Base-by-base conservation (phyloP, 164 flowering plant genomes). In the Annona cherimola region DNA sequence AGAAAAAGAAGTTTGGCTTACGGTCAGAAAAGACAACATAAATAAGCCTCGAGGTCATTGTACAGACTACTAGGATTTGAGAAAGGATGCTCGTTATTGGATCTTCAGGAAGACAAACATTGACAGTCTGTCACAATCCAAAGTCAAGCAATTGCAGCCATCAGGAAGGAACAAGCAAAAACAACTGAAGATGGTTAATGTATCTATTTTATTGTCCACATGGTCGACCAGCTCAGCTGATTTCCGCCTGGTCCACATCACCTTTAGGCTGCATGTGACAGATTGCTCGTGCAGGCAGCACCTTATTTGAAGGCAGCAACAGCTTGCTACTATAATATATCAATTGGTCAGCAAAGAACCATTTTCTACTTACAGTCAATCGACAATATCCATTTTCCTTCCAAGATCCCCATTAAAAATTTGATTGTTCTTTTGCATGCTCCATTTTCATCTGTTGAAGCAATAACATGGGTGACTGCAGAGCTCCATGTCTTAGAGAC, bases 371-470 rank as follows among this genome's bases (percentile, higher is more conserved):
- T 57, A 96, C 99, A 96, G n/a, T 90, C 86, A 50, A 87, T 79
- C 70, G 74, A 90, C 70, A 93, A 65, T 74, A 96, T 89, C 99
- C 99, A 96, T 79, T 85, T 93, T 54, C 99, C 99, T 80, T 88
- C 93, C 77, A 93, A 78, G 78, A 96, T 89, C 16, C 91, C 99
- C 95, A 86, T 86, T 81, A 96, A 79, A 75, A 86, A 75, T 76
- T 96, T 96, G 54, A 96, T 84, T 61, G 98, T 96, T 77, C 99
- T 89, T 79, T 73, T 85, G 83, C 97, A 93, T 59, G 92, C 94
- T 59, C 93, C 94, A 77, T 86, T 92, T 71, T 87, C 95, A 84
- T 91, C 90, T 6, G 83, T 84, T 69, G 99, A 92, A 68, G 96
- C 97, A 78, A 96, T 86, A 60, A 96, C 84, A 79, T 96, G 99